Base-by-base conservation (phyloP, 805 yeast genomes). In the Barnettozyma populi region DNA sequence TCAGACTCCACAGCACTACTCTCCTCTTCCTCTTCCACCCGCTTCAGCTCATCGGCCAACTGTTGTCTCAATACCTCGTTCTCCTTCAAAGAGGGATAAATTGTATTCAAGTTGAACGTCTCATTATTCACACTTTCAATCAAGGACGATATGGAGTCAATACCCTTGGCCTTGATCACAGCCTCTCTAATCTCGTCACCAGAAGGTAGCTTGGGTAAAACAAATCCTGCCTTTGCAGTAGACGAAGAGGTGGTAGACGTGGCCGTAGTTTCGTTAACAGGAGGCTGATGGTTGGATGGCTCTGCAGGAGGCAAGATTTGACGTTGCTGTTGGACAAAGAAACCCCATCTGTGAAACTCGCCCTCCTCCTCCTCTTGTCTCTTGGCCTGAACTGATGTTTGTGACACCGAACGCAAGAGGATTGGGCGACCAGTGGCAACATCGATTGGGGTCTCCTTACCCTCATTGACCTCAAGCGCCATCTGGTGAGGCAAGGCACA, bases 331-430 rank as follows among this genome's bases (percentile, higher is more conserved):
- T 82, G 86, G 54, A 88, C 82, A 57, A 80, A 86, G 59, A 81
- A 79, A 18, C 95, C 95, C 82, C 89, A 81, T 67, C 85, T 81
- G 64, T 87, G 96, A 53, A 89, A 75, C 60, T 86, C 95, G 57
- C 97, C 97, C 70, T 90, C 97, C 62, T 90, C 97, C 51, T 82
- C 82, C 61, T 89, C 96, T 64, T 86, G 88, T 53, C 77, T 78
- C 63, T 79, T 83, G 14, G 90, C 88, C 58, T 85, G 80, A 11
- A 67, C 60, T 3, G 86, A 75, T 0, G 86, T 82, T 52, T 79
- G 84, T 0, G 88, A 81, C 5, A 78, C 68, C 5, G 82, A 78
- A 54, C 84, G 73, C 65, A 81, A 75, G 52, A 84, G 67, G 19
- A 85, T 81, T 2, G 90, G 88, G 53, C 81, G 71, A 41, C 94